These are phyloP conservation scores for Linnemannia zychae DNA, from an alignment of 192 early-diverging fungal genomes.

Conservation along the genomic window DNA sequence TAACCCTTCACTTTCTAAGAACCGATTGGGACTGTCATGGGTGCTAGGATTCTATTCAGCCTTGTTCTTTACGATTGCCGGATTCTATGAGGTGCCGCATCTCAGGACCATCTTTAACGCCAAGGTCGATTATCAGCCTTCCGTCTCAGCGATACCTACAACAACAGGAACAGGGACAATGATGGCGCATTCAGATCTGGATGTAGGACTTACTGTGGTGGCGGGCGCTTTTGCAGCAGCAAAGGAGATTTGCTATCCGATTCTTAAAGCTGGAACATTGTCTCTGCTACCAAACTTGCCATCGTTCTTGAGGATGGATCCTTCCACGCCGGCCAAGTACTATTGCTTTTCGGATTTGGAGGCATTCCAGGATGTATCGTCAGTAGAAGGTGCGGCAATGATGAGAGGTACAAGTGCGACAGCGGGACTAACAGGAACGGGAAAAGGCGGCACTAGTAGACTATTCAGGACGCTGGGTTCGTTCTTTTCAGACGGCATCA, in stretches of 20 bases:
- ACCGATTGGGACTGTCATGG: slow-evolving; percentile 54
- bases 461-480: not conserved
- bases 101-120: slow-evolving; percentile 43
- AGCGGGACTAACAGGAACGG: not conserved
- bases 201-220: not conserved
- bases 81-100: slow-evolving; percentile 41
- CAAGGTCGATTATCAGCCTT: slow-evolving; percentile 32
- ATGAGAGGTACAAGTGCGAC: not conserved
- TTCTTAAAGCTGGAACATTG: slow-evolving; percentile 18
- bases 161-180: not conserved
- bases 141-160: not conserved
- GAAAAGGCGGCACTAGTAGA: not conserved
- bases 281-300: slow-evolving; percentile 16
- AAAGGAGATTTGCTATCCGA: slow-evolving; percentile 23
- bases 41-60: slow-evolving; percentile 47
- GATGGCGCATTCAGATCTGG: not conserved
- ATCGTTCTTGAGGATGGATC: slow-evolving; percentile 38
- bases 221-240: not conserved
- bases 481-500: not conserved
- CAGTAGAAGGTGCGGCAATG: not conserved
- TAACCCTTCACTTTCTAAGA: slow-evolving; percentile 43
- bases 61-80: slow-evolving; percentile 29
- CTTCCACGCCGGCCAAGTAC: slow-evolving; percentile 20
- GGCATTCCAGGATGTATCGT: not conserved
- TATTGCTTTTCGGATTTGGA: slow-evolving; percentile 44